Conservation (phyloP, 331 rosid genomes). For the Rosa hybrid region DNA sequence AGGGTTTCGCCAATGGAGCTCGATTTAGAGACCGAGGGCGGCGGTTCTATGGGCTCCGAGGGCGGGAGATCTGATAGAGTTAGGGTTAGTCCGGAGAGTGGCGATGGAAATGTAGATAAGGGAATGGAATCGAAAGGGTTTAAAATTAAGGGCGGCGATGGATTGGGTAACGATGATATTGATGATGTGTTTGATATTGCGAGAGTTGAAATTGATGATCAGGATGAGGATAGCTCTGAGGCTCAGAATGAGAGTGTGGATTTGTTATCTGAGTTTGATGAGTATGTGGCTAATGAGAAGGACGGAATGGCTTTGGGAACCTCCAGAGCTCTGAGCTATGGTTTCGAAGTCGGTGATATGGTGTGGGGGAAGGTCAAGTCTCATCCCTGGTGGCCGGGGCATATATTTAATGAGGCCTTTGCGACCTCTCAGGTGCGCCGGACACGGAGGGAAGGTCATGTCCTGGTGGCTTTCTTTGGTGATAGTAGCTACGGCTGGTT, state of each 20-base stretch:
- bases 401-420: constrained; percentile 70
- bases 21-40: constrained; percentile 36
- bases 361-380: constrained; percentile 99
- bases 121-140: constrained; percentile 19
- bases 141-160: constrained; percentile 2
- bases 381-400: constrained; percentile 99
- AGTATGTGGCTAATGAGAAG: constrained; percentile 68
- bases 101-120: constrained; percentile 27
- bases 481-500: constrained; percentile 99
- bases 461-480: constrained; percentile 91
- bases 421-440: constrained; percentile 76
- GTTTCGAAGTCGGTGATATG: constrained; percentile 84
- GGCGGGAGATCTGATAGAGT: constrained; percentile 37
- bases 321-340: constrained; percentile 61
- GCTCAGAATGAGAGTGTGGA: constrained; percentile 16
- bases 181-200: constrained; percentile 17
- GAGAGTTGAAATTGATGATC: constrained; percentile 22
- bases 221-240: constrained; percentile 18
- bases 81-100: constrained; percentile 45
- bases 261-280: constrained; percentile 73
- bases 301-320: constrained; percentile 41
- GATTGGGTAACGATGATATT: constrained; percentile 10
- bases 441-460: constrained; percentile 69
- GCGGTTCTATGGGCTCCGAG: constrained; percentile 6
- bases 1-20: constrained; percentile 46